Evolutionary conservation across 2,329 filamentous ascomycete species (phyloP).

Genomic region (Colletotrichum tropicicola): DNA sequence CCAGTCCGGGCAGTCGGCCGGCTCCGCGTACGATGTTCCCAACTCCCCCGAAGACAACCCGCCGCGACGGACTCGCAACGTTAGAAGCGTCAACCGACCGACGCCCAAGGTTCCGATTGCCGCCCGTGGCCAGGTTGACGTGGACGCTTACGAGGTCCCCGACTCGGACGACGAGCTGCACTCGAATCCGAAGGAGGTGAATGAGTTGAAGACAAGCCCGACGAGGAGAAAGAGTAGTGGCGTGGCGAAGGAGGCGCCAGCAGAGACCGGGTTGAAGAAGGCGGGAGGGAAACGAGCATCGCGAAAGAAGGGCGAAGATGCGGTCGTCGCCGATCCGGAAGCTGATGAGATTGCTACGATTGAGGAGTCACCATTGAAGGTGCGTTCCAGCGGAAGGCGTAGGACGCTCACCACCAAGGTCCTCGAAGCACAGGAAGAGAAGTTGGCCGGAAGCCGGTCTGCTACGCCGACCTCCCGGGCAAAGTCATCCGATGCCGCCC

Average conservation of each 20-base stretch:
- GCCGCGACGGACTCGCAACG: conserved; percentile 20
- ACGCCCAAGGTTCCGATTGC: conserved; percentile 20
- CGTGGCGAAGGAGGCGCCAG: background rate
- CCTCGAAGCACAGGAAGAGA: conserved; percentile 26
- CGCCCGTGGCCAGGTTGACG: background rate
- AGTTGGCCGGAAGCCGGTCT: conserved; percentile 1
- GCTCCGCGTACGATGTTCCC: conserved; percentile 33
- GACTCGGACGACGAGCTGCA: conserved; percentile 34
- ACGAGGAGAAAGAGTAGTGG: conserved; percentile 23
- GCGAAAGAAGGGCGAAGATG: background rate
- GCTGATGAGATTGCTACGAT: background rate
- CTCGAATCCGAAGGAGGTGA: background rate
- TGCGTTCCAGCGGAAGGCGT: conserved; percentile 26
- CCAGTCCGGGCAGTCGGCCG: background rate
- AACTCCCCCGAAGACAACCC: conserved; percentile 33
- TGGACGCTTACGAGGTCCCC: conserved; percentile 33
- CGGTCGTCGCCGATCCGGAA: background rate
- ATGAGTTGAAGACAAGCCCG: conserved; percentile 29
- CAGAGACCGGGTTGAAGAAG: background rate
- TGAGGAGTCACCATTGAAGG: conserved; percentile 20
- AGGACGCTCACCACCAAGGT: conserved; percentile 25
- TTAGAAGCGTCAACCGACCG: conserved; percentile 25
- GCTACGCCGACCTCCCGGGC: conserved; percentile 6
- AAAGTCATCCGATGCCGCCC: conserved; percentile 4
- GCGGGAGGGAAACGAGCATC: background rate